Conservation (phyloP, 2,329 filamentous ascomycete genomes). For the Catunica adiposa region DNA sequence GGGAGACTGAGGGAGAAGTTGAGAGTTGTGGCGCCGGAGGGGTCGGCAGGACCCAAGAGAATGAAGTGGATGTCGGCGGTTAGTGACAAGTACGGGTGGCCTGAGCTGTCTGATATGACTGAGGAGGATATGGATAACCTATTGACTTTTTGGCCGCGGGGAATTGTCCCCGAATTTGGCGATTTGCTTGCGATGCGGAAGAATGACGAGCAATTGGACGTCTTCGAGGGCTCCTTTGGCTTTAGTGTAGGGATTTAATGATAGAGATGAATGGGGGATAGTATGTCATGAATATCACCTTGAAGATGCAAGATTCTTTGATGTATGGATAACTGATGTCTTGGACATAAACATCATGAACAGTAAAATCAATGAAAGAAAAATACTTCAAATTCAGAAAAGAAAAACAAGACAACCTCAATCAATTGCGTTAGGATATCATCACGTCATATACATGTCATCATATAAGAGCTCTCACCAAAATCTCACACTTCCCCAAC, state of each 20-base stretch:
- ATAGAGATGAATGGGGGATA: no score
- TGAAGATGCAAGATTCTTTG: no score
- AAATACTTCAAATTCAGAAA: no score
- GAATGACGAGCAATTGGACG: slow-evolving; percentile 30
- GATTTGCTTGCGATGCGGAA: slow-evolving; percentile 38
- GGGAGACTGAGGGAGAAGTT: slow-evolving; percentile 66
- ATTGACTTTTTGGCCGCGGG: slow-evolving; percentile 52
- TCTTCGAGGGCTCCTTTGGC: slow-evolving; percentile 43
- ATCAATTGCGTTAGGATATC: neutral
- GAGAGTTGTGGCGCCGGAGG: slow-evolving; percentile 54
- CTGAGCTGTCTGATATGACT: slow-evolving; percentile 67
- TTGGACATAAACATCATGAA: no score
- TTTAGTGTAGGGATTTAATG: slow-evolving; percentile 33
- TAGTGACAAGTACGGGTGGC: slow-evolving; percentile 71
- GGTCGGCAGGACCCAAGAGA: slow-evolving; percentile 62
- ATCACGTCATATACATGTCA: slow-evolving; percentile 1
- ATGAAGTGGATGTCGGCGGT: slow-evolving; percentile 95
- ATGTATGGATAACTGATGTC: no score
- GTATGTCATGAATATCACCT: no score
- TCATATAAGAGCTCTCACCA: neutral
- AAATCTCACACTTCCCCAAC: neutral
- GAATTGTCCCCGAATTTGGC: slow-evolving; percentile 39
- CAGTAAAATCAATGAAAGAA: neutral
- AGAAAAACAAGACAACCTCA: neutral
- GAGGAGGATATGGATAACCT: slow-evolving; percentile 73